These are phyloP conservation scores for Spizellomyces sp. DNA, from an alignment of 192 early-diverging fungal species.

Conservation along the genomic window DNA sequence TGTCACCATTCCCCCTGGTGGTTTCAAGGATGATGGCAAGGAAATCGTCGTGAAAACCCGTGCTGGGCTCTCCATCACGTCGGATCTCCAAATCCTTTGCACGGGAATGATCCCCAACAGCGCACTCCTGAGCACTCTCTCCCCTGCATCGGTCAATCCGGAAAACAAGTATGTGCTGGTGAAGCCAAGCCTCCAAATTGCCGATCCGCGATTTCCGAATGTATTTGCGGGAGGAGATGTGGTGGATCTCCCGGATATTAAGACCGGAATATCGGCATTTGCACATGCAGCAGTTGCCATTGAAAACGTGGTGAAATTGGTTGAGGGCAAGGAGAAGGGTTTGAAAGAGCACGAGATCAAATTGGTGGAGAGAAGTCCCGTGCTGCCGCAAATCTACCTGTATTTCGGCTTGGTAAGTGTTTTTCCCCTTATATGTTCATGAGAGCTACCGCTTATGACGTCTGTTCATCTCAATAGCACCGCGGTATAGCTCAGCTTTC, in stretches of 20 bases:
- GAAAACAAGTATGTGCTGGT: slow-evolving; percentile 59
- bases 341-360: neutral
- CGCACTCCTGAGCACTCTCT: slow-evolving; percentile 59
- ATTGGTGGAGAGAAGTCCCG: neutral
- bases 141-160: slow-evolving; percentile 58
- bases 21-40: slow-evolving; percentile 54
- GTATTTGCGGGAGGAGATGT: slow-evolving; percentile 77
- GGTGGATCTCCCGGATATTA: slow-evolving; percentile 53
- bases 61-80: slow-evolving; percentile 41
- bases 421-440: too few species aligned
- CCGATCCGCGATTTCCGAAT: slow-evolving; percentile 54
- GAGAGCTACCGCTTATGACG: too few species aligned
- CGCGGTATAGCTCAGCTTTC: neutral
- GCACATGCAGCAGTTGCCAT: slow-evolving; percentile 8
- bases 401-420: slow-evolving; percentile 6
- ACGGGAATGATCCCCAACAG: slow-evolving; percentile 76
- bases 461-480: too few species aligned
- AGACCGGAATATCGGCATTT: slow-evolving; percentile 34
- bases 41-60: slow-evolving; percentile 47
- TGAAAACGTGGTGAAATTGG: slow-evolving; percentile 14
- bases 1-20: slow-evolving; percentile 64
- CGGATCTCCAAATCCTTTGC: slow-evolving; percentile 66
- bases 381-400: slow-evolving; percentile 19
- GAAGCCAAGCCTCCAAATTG: slow-evolving; percentile 69
- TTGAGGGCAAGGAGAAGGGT: neutral